Evolutionary conservation across 345 rosid genomes (phyloP).

Genomic region (Eucalyptus caleyi): DNA sequence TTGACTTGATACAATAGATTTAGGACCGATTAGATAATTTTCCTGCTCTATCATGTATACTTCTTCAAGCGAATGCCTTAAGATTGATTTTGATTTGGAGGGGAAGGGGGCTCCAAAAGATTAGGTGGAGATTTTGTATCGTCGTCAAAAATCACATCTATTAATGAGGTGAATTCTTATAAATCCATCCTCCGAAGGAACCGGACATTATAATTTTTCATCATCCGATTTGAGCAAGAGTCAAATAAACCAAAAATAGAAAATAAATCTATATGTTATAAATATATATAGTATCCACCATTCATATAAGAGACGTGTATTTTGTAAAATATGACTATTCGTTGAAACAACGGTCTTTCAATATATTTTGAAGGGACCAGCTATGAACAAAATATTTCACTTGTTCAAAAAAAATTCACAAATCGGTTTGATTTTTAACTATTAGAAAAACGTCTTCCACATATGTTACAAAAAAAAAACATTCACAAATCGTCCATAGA

Average conservation of each 20-base stretch:
- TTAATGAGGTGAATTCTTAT: background rate
- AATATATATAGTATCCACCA: too few species aligned
- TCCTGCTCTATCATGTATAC: too few species aligned
- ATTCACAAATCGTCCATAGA: background rate
- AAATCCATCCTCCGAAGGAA: too few species aligned
- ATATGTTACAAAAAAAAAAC: too few species aligned
- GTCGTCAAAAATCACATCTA: background rate
- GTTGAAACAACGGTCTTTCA: background rate
- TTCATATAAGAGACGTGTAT: background rate
- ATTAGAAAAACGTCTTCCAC: background rate
- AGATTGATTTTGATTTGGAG: too few species aligned
- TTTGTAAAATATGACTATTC: background rate
- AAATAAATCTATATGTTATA: too few species aligned
- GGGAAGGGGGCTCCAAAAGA: background rate
- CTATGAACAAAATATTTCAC: background rate
- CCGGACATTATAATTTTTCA: too few species aligned
- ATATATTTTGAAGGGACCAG: background rate
- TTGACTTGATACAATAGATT: too few species aligned
- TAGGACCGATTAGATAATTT: too few species aligned
- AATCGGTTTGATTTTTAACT: background rate
- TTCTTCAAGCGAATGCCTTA: rapidly evolving
- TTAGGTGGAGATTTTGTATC: background rate
- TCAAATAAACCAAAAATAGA: too few species aligned
- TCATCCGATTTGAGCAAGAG: too few species aligned
- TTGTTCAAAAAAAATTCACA: background rate